Base-by-base conservation (phyloP, 139 green algal genomes). In the Volvox reticuliferus region DNA sequence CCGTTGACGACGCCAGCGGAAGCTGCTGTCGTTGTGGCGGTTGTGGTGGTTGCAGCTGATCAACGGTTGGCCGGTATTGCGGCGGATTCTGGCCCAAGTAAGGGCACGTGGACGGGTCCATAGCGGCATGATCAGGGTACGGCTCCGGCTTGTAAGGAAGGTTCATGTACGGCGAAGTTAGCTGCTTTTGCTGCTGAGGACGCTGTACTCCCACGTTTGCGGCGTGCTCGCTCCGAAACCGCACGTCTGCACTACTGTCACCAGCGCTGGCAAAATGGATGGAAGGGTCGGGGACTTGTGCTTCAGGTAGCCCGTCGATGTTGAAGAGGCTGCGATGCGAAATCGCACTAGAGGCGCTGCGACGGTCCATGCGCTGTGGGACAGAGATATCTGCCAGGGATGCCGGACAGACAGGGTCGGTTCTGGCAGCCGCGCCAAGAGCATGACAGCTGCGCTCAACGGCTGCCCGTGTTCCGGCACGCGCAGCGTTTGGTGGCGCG, bases 231-330 rank as follows among this genome's bases (percentile, higher is more conserved):
- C n/a, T n/a, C n/a, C n/a, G n/a, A n/a, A n/a, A n/a, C n/a, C n/a
- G n/a, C n/a, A n/a, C n/a, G n/a, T n/a, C n/a, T n/a, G n/a, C n/a
- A n/a, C n/a, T n/a, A n/a, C n/a, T n/a, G n/a, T n/a, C n/a, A n/a
- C n/a, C n/a, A n/a, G n/a, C n/a, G n/a, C n/a, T n/a, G n/a, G n/a
- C n/a, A n/a, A n/a, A n/a, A n/a, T 5, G 65, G 65, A 82, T 26
- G 2, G 79, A 71, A 12, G 26, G 21, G 65, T 88, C 65, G 33
- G 82, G 50, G 14, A 14, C 37, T 1, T 22, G 78, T 17, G 16
- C 9, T 28, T 82, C 85, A 0, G 85, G 85, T 5, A 89, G 73
- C n/a, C 85, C 85, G 68, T 89, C 85, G 0, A 89, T 28, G 44
- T 44, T 61, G 85, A 89, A 89, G 13, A 69, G 85, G 69, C 69